Percentiles rank a stretch among this genome's conserved stretches.
Conservation (phyloP, 1,284 basidiomycete species). For the Austroboletus sp. region DNA sequence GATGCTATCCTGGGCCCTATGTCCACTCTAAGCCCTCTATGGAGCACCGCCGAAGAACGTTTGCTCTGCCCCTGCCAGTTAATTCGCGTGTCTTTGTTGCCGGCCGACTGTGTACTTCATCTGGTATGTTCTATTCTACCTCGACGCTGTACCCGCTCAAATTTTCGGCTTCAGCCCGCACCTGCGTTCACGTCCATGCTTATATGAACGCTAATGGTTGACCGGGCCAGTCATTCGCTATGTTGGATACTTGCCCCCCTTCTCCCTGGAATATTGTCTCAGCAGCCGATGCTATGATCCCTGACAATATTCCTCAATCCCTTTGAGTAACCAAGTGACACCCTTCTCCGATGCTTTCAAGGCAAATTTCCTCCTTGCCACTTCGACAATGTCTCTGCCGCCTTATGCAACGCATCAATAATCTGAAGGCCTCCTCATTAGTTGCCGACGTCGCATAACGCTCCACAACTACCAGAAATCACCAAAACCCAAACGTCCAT, state of each 20-base stretch:
- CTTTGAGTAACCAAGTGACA: not conserved
- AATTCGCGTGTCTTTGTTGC: not conserved
- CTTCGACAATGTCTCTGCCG: not conserved
- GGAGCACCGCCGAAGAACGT: no score
- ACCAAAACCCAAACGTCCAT: not conserved
- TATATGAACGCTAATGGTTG: no score
- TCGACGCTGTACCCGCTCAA: not conserved
- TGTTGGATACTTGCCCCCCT: no score
- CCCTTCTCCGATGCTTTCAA: not conserved
- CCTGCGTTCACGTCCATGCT: no score
- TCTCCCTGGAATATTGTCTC: no score
- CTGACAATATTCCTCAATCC: no score
- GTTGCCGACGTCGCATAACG: not conserved
- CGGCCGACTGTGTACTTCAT: not conserved
- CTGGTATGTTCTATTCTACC: not conserved
- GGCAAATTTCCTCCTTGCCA: not conserved
- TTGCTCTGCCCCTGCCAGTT: no score
- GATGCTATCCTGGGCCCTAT: not conserved
- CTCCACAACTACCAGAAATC: slow-evolving; percentile 1
- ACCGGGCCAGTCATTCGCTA: no score
- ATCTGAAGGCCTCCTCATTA: not conserved
- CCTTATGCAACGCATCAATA: slow-evolving; percentile 1
- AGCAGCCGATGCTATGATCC: no score
- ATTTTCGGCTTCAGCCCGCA: no score
- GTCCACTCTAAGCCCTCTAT: not conserved